Conservation (phyloP, 2,329 filamentous ascomycete species). For the Fusarium redolens region DNA sequence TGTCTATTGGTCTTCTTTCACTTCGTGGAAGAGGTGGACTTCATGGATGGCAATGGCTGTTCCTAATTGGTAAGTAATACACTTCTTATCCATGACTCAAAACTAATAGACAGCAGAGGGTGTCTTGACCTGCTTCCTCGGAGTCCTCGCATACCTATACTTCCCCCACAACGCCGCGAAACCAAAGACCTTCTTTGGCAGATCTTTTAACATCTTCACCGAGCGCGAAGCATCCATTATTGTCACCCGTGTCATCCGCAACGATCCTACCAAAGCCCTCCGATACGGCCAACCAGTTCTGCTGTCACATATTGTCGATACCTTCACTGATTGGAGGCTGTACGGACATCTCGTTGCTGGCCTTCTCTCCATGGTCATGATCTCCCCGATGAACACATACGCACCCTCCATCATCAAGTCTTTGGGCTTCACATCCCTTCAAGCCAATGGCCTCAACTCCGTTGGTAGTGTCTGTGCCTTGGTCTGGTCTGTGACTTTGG, state of each 20-base stretch:
- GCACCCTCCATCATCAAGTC: constrained; percentile 48
- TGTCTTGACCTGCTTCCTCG: constrained; percentile 41
- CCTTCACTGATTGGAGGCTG: constrained; percentile 45
- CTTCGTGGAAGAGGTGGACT: constrained; percentile 41
- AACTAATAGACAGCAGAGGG: constrained; percentile 38
- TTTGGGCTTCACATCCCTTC: constrained; percentile 41
- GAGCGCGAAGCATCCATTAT: constrained; percentile 42
- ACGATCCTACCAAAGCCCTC: constrained; percentile 46
- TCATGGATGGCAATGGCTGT: constrained; percentile 48
- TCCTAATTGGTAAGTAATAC: constrained; percentile 41
- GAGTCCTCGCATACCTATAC: constrained; percentile 43
- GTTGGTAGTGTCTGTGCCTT: constrained; percentile 44
- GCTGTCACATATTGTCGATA: constrained; percentile 41
- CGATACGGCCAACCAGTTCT: constrained; percentile 40
- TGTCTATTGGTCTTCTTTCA: constrained; percentile 45
- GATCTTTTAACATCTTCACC: constrained; percentile 41
- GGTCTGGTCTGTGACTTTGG: constrained; percentile 42
- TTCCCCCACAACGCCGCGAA: constrained; percentile 43
- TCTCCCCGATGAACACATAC: constrained; percentile 47
- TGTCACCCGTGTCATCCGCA: constrained; percentile 45
- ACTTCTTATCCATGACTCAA: fast-evolving
- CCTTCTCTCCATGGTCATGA: constrained; percentile 48
- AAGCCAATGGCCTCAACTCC: constrained; percentile 47
- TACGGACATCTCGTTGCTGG: constrained; percentile 45
- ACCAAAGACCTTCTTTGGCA: constrained; percentile 44